These are phyloP conservation scores for Lentinula sp. DNA, from an alignment of 768 basidiomycete genomes.

Conservation along the genomic window DNA sequence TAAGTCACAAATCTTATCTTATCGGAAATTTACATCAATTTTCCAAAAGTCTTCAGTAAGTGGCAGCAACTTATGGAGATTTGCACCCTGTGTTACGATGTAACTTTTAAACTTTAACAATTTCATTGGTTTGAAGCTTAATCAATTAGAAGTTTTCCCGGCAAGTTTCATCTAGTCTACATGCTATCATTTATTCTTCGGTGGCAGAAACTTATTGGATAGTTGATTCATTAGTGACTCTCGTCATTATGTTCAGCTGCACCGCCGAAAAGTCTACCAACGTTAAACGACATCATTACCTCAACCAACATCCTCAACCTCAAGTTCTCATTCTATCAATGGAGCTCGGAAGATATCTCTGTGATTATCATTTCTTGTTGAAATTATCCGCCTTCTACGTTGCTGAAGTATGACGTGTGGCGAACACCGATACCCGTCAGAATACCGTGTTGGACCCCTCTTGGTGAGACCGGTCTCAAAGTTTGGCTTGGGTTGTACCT, in stretches of 20 bases:
- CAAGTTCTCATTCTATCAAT: neutral
- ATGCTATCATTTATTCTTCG: neutral
- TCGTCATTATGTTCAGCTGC: neutral
- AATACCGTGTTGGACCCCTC: neutral
- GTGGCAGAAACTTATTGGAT: too few relatives aligned
- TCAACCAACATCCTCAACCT: neutral
- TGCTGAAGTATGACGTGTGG: neutral
- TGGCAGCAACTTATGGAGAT: too few relatives aligned
- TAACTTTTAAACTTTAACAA: too few relatives aligned
- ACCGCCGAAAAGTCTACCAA: neutral
- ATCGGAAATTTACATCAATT: too few relatives aligned
- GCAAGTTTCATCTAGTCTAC: neutral
- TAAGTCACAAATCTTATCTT: too few relatives aligned
- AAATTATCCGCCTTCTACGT: neutral
- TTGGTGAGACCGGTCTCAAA: neutral
- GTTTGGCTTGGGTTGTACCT: neutral
- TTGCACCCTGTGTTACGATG: too few relatives aligned
- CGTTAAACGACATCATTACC: neutral
- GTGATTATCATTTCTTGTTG: neutral
- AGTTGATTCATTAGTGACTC: too few relatives aligned
- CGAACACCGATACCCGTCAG: neutral
- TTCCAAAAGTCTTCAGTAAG: too few relatives aligned
- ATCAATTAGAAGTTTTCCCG: too few relatives aligned
- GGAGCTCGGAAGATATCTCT: neutral
- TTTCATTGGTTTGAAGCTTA: too few relatives aligned